Conservation (phyloP, 2,329 filamentous ascomycete genomes). For the Xylariomycetidae sp. region DNA sequence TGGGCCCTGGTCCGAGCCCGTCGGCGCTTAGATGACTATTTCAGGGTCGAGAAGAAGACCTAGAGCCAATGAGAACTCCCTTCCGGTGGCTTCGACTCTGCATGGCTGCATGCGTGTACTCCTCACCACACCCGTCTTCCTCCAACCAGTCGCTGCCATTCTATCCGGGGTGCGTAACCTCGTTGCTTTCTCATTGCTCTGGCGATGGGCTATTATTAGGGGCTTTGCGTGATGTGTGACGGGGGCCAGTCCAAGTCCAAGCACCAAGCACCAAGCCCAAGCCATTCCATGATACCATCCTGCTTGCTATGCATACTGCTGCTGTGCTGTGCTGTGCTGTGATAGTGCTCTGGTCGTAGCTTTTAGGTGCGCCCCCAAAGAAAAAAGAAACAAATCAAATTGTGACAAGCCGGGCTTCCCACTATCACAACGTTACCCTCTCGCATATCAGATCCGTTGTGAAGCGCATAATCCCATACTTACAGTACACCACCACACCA, state of each 20-base stretch:
- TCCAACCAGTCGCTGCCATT: conserved; percentile 25
- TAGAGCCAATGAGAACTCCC: conserved; percentile 20
- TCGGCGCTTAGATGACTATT: conserved; percentile 28
- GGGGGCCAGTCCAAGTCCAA: no score
- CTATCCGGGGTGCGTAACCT: no score
- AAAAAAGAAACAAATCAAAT: conserved; percentile 26
- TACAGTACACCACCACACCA: conserved; percentile 12
- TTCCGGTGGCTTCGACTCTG: no score
- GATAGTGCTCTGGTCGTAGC: conserved; percentile 18
- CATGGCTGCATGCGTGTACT: conserved; percentile 18
- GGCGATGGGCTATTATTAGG: no score
- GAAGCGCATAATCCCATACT: no score
- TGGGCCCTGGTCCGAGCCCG: conserved; percentile 18
- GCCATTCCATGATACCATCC: no score
- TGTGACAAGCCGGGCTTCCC: conserved; percentile 18
- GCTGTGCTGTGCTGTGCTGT: no score
- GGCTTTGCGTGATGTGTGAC: no score
- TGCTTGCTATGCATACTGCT: no score
- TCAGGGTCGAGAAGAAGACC: conserved; percentile 17
- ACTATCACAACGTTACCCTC: conserved; percentile 24
- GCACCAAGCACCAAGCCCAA: no score
- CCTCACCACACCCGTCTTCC: conserved; percentile 20
- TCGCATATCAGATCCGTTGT: conserved; percentile 18
- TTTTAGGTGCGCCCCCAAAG: no score
- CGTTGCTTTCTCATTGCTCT: no score